A percentile compares a stretch with the other conserved stretches of the same genome.
phyloP scores from a whole-genome alignment of 176 grass and related monocot genomes.

The Phoenix roebelenii region DNA sequence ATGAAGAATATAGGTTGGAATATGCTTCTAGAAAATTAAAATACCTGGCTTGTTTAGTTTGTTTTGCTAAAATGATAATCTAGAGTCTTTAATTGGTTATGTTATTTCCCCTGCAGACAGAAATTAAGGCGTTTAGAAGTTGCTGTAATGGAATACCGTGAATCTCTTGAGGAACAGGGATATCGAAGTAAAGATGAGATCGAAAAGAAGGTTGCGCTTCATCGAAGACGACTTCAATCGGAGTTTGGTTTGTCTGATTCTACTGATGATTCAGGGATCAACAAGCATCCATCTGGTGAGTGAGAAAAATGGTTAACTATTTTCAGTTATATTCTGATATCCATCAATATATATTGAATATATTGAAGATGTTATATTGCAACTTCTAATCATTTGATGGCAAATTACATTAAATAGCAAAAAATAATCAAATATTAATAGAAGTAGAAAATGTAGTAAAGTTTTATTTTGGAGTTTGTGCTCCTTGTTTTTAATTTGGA shows the following conservation, averaged over 20 bases:
- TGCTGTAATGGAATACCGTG: constrained; percentile 81
- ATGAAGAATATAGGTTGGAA: constrained; percentile 74
- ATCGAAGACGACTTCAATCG: constrained; percentile 63
- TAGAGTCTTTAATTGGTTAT: not conserved
- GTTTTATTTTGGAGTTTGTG: too few species aligned
- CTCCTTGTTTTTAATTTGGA: too few species aligned
- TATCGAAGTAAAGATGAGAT: constrained; percentile 70
- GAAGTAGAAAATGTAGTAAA: too few species aligned
- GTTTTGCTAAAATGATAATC: too few species aligned
- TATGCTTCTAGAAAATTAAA: constrained; percentile 6
- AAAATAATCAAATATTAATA: too few species aligned
- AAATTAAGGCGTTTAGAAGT: constrained; percentile 87
- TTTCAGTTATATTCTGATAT: not conserved
- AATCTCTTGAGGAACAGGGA: constrained; percentile 84
- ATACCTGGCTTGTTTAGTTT: too few species aligned
- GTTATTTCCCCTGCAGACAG: constrained; percentile 41
- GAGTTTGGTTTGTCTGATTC: constrained; percentile 76
- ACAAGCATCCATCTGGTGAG: constrained; percentile 57
- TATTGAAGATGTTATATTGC: too few species aligned
- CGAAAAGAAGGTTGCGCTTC: constrained; percentile 67
- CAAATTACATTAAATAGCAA: too few species aligned
- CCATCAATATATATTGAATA: too few species aligned
- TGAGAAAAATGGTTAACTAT: not conserved
- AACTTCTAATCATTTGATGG: too few species aligned
- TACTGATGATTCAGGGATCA: constrained; percentile 46